Evolutionary conservation across 208 protist genomes (phyloP).

Genomic region (Crithidia expoeki): DNA sequence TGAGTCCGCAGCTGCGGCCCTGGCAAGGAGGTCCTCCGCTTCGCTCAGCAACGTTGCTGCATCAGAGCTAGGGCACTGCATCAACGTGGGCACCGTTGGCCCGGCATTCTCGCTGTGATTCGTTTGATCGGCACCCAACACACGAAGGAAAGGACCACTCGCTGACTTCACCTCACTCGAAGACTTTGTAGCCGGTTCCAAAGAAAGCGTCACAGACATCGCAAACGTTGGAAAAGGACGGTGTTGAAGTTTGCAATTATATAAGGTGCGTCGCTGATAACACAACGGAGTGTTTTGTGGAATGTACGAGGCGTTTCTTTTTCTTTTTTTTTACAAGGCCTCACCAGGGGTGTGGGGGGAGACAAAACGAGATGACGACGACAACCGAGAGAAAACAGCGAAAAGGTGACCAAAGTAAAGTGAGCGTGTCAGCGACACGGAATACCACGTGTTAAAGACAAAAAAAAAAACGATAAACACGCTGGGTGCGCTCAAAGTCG

Average conservation of each 20-base stretch:
- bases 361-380: neutral
- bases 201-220: slow-evolving; percentile 2
- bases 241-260: neutral
- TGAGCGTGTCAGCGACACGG: neutral
- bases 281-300: neutral
- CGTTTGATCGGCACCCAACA: neutral
- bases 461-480: neutral
- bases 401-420: neutral
- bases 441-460: neutral
- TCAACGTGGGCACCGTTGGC: too few species aligned
- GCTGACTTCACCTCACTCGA: neutral
- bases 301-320: neutral
- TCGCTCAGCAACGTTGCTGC: neutral
- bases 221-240: neutral
- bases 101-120: neutral
- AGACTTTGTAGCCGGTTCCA: neutral
- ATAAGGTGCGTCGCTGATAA: neutral
- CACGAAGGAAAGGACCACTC: neutral
- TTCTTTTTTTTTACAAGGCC: neutral
- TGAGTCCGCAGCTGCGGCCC: neutral
- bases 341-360: too few species aligned
- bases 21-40: neutral
- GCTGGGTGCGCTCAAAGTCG: too few species aligned
- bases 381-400: neutral
- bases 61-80: neutral